These are phyloP conservation scores for Cavenderia fasciculata DNA, from an alignment of 78 protist genomes.

Conservation along the genomic window DNA sequence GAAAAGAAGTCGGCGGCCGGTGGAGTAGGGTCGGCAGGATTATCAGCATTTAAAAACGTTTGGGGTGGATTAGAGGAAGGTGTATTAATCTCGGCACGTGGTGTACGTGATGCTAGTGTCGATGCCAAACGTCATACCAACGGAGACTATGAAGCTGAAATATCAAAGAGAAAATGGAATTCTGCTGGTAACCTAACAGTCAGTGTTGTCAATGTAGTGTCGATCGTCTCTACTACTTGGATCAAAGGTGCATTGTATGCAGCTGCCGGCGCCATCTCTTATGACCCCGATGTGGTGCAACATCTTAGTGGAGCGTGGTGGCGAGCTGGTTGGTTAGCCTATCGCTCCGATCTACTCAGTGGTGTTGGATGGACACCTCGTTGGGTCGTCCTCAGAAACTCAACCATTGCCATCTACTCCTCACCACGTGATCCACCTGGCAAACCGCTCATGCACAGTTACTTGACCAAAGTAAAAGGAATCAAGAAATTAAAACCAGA, in stretches of 20 bases:
- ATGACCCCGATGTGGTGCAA: slow-evolving; percentile 38
- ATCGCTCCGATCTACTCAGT: neutral
- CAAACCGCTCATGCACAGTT: slow-evolving; percentile 13
- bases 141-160: slow-evolving; percentile 51
- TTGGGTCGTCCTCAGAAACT: slow-evolving; percentile 48
- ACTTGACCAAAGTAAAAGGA: slow-evolving; percentile 6
- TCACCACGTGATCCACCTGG: slow-evolving; percentile 10
- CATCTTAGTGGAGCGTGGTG: slow-evolving; percentile 18
- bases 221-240: slow-evolving; percentile 42
- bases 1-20: slow-evolving; percentile 52
- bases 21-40: slow-evolving; percentile 1
- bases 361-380: slow-evolving; percentile 34
- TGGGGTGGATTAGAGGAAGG: slow-evolving; percentile 59
- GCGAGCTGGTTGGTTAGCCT: slow-evolving; percentile 46
- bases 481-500: slow-evolving; percentile 10
- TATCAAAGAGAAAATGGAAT: slow-evolving; percentile 40
- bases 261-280: slow-evolving; percentile 49
- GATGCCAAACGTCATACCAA: slow-evolving; percentile 44
- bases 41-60: slow-evolving; percentile 1
- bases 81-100: slow-evolving; percentile 44
- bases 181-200: slow-evolving; percentile 23
- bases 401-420: slow-evolving; percentile 21
- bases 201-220: slow-evolving; percentile 12
- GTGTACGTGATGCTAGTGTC: slow-evolving; percentile 56
- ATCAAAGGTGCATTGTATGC: slow-evolving; percentile 33